Conservation (phyloP, 148 eudicot genomes). For the Rhododendron ovatum region DNA sequence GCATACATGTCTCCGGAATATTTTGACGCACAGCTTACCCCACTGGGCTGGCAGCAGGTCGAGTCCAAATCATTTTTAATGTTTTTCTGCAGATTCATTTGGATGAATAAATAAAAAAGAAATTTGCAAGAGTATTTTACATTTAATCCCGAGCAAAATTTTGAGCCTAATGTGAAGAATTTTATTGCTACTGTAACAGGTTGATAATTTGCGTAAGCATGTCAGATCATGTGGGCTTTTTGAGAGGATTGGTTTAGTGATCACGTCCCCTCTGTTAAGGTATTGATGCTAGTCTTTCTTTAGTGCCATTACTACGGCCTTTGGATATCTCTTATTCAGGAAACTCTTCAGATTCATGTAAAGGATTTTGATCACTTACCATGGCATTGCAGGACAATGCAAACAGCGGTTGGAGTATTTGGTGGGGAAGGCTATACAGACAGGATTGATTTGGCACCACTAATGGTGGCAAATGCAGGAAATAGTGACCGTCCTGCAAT, state of each 20-base stretch:
- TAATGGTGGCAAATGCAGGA: conserved; percentile 93
- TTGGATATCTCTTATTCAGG: conserved; percentile 7
- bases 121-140: background rate
- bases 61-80: conserved; percentile 11
- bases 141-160: background rate
- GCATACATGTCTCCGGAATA: conserved; percentile 83
- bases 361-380: background rate
- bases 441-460: conserved; percentile 60
- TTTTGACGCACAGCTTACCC: conserved; percentile 89
- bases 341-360: background rate
- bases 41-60: conserved; percentile 97
- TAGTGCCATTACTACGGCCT: background rate
- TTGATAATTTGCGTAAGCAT: conserved; percentile 78
- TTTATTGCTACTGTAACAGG: conserved; percentile 41
- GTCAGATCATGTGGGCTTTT: conserved; percentile 68
- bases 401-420: conserved; percentile 96
- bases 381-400: conserved; percentile 70
- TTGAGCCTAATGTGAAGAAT: background rate
- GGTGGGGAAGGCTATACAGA: conserved; percentile 84
- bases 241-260: conserved; percentile 68
- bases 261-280: conserved; percentile 88
- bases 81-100: background rate
- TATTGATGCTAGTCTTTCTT: conserved; percentile 19
- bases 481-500: conserved; percentile 76
- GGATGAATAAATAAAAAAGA: background rate